Percentiles rank a stretch among this genome's conserved stretches.
Conservation (phyloP, 805 yeast species). For the Metschnikowia borealis region DNA sequence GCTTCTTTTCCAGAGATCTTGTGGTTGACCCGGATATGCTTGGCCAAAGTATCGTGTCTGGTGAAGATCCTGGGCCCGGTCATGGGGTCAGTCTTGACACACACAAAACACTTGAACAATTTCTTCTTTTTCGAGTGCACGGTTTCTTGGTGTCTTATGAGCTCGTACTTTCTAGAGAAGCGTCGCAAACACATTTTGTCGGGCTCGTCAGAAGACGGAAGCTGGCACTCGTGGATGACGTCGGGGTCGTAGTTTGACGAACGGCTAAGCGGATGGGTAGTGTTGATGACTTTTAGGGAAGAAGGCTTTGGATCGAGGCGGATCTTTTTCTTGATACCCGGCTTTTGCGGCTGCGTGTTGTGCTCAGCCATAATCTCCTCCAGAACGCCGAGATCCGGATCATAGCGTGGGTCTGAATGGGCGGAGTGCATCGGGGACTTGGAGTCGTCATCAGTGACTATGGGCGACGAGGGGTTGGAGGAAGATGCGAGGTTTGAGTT, state of each 20-base stretch:
- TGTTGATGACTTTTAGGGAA: constrained; percentile 28
- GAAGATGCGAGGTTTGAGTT: constrained; percentile 1
- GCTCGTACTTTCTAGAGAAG: constrained; percentile 70
- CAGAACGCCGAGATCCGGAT: neutral
- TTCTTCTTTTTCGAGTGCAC: constrained; percentile 88
- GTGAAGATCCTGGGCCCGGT: constrained; percentile 75
- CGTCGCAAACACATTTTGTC: constrained; percentile 38
- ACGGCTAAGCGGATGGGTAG: constrained; percentile 20
- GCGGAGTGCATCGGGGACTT: neutral
- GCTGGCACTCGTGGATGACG: constrained; percentile 44
- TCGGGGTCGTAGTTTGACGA: constrained; percentile 46
- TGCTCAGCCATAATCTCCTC: neutral
- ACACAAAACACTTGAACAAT: constrained; percentile 79
- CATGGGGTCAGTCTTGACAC: constrained; percentile 64
- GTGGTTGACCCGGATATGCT: constrained; percentile 65
- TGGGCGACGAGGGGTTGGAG: constrained; percentile 7
- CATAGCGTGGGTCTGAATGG: neutral
- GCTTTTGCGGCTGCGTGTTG: neutral
- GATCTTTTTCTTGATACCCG: constrained; percentile 13
- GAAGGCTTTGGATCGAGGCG: constrained; percentile 23
- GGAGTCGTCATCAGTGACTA: constrained; percentile 8
- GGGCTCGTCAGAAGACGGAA: constrained; percentile 43
- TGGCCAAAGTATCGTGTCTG: constrained; percentile 88
- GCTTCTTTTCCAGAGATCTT: constrained; percentile 45
- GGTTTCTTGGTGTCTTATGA: constrained; percentile 93